Evolutionary conservation across 495 filamentous ascomycete species (phyloP).

Genomic region (Ascobolus immersus): DNA sequence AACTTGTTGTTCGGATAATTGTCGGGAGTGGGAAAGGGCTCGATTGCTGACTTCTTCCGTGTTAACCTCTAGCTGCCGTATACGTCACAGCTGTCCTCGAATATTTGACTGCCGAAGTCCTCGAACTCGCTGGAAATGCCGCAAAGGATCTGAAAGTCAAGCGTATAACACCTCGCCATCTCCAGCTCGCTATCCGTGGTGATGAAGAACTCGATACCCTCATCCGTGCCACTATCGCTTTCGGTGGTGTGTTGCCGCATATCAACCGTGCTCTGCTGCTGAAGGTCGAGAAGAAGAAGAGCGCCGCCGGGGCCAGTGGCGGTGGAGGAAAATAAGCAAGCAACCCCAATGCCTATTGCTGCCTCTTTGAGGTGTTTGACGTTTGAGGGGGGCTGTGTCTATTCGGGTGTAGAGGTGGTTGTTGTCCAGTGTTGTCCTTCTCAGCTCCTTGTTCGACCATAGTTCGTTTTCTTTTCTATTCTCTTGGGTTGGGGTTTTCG

Average conservation of each 20-base stretch:
- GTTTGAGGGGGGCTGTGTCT: background rate
- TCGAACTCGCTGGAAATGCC: slow-evolving; percentile 91
- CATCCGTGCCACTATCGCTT: slow-evolving; percentile 92
- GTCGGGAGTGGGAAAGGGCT: too few relatives aligned
- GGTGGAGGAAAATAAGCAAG: background rate
- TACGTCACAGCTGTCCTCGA: slow-evolving; percentile 96
- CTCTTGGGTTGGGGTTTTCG: background rate
- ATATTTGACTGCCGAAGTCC: slow-evolving; percentile 94
- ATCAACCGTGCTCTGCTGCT: slow-evolving; percentile 94
- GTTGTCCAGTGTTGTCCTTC: background rate
- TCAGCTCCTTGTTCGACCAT: background rate
- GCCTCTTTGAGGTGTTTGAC: background rate
- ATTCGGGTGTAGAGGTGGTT: background rate
- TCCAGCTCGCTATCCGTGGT: slow-evolving; percentile 93
- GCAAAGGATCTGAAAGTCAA: slow-evolving; percentile 99
- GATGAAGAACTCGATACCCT: slow-evolving; percentile 96
- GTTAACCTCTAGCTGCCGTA: slow-evolving; percentile 54
- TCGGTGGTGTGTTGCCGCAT: slow-evolving; percentile 90
- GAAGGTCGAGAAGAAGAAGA: slow-evolving; percentile 99
- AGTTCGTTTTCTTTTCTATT: background rate
- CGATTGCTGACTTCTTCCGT: too few relatives aligned
- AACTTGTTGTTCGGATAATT: too few relatives aligned
- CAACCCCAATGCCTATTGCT: background rate
- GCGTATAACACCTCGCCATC: slow-evolving; percentile 94
- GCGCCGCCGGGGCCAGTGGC: slow-evolving; percentile 17